These are phyloP conservation scores for Blastobotrys capitulatus DNA, from an alignment of 1,139 yeast species.

Conservation along the genomic window DNA sequence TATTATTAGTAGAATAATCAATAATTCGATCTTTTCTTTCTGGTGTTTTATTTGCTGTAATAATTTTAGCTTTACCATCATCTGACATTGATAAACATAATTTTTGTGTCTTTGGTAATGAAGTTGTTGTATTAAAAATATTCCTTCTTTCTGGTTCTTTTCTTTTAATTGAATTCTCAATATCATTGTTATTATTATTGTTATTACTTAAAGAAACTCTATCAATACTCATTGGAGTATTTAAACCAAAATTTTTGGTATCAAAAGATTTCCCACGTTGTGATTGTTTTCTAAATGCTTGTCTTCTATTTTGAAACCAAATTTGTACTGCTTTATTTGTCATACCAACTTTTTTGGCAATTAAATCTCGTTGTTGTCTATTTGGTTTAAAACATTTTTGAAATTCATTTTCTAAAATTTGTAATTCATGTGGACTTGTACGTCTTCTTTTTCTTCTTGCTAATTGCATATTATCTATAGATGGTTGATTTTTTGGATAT, in stretches of 20 bases:
- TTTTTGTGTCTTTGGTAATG: neutral
- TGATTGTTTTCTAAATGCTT: conserved; percentile 56
- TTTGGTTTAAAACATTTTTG: conserved; percentile 74
- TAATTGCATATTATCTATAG: conserved; percentile 80
- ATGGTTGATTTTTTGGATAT: conserved; percentile 76
- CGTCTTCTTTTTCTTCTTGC: conserved; percentile 94
- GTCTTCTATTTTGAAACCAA: conserved; percentile 97
- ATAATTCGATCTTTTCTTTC: neutral
- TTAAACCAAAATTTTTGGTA: neutral
- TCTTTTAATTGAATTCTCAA: neutral
- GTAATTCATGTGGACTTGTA: conserved; percentile 81
- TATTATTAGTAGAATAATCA: neutral
- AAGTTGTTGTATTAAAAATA: neutral
- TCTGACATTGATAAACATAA: conserved; percentile 33
- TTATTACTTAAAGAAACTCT: neutral
- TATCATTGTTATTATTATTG: conserved; percentile 4
- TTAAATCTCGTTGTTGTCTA: conserved; percentile 63
- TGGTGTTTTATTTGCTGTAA: conserved; percentile 12
- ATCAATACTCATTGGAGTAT: neutral
- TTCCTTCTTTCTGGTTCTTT: neutral
- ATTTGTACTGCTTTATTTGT: conserved; percentile 96
- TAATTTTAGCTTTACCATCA: conserved; percentile 34
- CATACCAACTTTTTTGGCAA: conserved; percentile 79
- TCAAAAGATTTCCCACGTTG: conserved; percentile 4
- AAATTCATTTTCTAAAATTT: conserved; percentile 76